Conservation (phyloP, 768 basidiomycete genomes). For the Agrocybe chaxingu region DNA sequence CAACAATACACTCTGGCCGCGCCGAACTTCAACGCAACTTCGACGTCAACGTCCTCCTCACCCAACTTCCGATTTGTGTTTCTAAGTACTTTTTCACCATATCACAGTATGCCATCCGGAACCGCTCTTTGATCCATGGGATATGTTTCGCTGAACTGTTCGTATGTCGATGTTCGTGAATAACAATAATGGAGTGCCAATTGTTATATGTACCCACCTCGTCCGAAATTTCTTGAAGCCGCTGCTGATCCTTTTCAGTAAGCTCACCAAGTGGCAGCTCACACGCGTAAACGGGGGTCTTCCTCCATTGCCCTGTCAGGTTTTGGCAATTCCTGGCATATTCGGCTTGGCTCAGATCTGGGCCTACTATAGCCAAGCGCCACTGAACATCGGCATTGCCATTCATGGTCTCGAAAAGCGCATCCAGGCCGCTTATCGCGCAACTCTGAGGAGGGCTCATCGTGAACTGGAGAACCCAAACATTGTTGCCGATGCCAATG, state of each 20-base stretch:
- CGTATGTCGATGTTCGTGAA: too few relatives aligned
- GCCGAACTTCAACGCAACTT: background rate
- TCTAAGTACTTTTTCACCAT: too few relatives aligned
- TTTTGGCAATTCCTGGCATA: conserved; percentile 1
- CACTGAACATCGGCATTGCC: conserved; percentile 1
- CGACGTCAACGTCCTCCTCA: too few relatives aligned
- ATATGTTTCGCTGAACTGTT: too few relatives aligned
- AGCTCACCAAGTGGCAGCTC: background rate
- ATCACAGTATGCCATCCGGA: too few relatives aligned
- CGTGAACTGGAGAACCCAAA: conserved; percentile 5
- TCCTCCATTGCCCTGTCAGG: background rate
- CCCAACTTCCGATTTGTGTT: too few relatives aligned
- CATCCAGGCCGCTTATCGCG: background rate
- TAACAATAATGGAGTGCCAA: too few relatives aligned
- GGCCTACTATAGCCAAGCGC: conserved; percentile 6
- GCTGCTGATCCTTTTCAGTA: background rate
- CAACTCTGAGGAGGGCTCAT: background rate
- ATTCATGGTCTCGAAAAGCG: conserved; percentile 6
- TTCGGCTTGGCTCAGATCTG: conserved; percentile 1
- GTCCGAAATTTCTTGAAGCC: background rate
- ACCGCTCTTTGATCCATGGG: too few relatives aligned
- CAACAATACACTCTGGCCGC: background rate
- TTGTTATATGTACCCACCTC: background rate
- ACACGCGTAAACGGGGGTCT: background rate
- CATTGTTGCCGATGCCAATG: background rate